Evolutionary conservation across 768 basidiomycete species (phyloP).

Genomic region (Hebeloma cylindrosporum): DNA sequence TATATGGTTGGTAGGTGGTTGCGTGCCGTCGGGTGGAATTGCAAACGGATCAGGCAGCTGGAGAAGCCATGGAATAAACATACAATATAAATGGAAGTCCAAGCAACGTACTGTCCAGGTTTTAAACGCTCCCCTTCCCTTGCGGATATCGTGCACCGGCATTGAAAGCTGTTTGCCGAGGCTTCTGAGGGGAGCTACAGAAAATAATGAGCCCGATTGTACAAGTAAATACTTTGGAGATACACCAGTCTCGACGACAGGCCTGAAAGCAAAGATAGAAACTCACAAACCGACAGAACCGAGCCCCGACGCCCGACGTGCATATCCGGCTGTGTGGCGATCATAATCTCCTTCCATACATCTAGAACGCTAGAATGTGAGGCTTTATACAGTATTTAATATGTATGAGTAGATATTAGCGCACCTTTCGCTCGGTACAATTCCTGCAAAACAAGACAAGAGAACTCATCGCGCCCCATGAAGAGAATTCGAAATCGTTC

Average conservation of each 20-base stretch:
- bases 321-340: conserved; percentile 74
- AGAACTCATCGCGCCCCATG: conserved; percentile 88
- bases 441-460: conserved; percentile 67
- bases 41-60: conserved; percentile 43
- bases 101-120: conserved; percentile 54
- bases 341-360: conserved; percentile 66
- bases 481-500: conserved; percentile 74
- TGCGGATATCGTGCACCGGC: conserved; percentile 62
- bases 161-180: conserved; percentile 55
- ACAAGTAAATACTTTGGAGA: conserved; percentile 1
- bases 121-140: conserved; percentile 56
- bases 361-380: conserved; percentile 44
- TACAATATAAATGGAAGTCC: conserved; percentile 5
- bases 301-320: conserved; percentile 62
- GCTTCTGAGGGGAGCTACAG: conserved; percentile 66
- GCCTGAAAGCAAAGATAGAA: background rate
- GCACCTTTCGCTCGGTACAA: conserved; percentile 64
- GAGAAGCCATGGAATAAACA: background rate
- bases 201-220: conserved; percentile 5
- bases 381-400: conserved; percentile 13
- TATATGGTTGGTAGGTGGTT: conserved; percentile 46
- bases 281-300: conserved; percentile 52
- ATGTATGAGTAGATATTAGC: background rate
- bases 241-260: conserved; percentile 1
- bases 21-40: conserved; percentile 12